Evolutionary conservation across 1,284 basidiomycete species (phyloP), one percentile per base, ranked within the genome.

Genomic region (Marasmius fiardii): DNA sequence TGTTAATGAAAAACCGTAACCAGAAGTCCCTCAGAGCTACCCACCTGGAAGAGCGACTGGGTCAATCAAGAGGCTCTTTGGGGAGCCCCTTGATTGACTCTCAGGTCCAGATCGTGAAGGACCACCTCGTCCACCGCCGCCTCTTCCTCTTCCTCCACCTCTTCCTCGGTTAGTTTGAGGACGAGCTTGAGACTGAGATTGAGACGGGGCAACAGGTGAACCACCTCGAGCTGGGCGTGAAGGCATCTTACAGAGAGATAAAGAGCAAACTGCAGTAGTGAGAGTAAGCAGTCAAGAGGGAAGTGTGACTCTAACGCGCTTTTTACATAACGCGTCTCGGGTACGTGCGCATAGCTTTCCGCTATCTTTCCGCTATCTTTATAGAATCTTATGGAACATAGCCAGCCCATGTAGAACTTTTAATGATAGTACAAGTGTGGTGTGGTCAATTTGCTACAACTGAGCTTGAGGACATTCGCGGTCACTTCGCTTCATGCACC

Each of bases 11-110:
- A 49, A 47, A 5, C 44, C 21, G 28, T 14, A 12, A 14, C 47
- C 6, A 20, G 23, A 28, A 45, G 20, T 11, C 10, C n/a, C 10
- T 5, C n/a, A 45, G 18, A 24, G 23, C 1, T 14, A 8, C 44
- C n/a, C 16, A 24, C 21, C 44, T 49, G 31, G 43, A 50, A 35
- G 39, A 41, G 39, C 49, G 34, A 34, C 33, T 41, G 37, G 24
- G 20, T 24, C 47, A 49, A 28, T 14, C 48, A 51, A 43, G 37
- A 50, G 43, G 31, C 41, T 34, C 41, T 33, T 23, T 51, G 33
- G 52, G 44, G 37, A 44, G 53, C 51, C 52, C 23, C 37, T 34
- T 55, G 41, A 49, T 55, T 55, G 54, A 35, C 49, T 48, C 48
- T 48, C 54, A 51, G 31, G 54, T 35, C 54, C 54, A 20, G 41